Percentiles rank a stretch among this genome's conserved stretches.
Conservation (phyloP, 1,284 basidiomycete genomes). For the Fomes fomentarius region DNA sequence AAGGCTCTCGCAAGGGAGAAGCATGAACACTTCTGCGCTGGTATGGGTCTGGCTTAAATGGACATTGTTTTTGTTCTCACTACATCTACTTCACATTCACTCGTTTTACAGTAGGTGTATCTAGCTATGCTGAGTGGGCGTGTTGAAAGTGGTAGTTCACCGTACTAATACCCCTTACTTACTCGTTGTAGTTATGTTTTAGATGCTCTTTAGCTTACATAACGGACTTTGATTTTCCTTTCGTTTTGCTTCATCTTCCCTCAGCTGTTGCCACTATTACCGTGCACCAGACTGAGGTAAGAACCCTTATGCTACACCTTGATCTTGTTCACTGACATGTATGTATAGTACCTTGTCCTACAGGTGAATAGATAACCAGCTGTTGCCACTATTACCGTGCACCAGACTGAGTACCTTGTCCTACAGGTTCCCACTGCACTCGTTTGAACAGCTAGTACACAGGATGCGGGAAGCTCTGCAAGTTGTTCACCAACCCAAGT, state of each 20-base stretch:
- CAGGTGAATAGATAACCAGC: not conserved
- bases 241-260: not conserved
- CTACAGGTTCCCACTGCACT: not conserved
- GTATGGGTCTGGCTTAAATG: not conserved
- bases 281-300: not conserved
- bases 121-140: not conserved
- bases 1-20: slow-evolving; percentile 25
- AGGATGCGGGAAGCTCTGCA: no score
- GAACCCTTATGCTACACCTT: not conserved
- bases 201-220: no score
- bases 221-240: not conserved
- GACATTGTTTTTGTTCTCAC: no score
- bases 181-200: no score
- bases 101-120: not conserved
- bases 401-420: not conserved
- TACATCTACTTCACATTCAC: not conserved
- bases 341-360: not conserved
- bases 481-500: no score
- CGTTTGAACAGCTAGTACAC: no score
- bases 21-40: not conserved
- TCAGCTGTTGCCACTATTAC: not conserved
- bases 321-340: not conserved
- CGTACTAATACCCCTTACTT: not conserved
- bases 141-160: not conserved
- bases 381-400: not conserved